Conservation (phyloP, 305 asterid species). For the Rubia tinctorum region DNA sequence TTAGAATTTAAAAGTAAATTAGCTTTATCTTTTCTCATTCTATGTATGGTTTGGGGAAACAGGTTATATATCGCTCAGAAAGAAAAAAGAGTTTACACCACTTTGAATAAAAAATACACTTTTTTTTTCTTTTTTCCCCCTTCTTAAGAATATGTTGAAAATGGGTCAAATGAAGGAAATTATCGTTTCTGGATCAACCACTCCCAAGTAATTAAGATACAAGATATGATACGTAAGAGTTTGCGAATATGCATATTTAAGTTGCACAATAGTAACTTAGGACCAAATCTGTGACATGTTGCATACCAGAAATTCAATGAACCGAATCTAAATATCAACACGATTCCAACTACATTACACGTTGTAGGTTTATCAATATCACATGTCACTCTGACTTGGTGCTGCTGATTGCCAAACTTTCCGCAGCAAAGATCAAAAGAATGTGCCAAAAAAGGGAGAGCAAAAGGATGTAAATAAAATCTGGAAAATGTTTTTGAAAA, state of each 20-base stretch:
- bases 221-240: not conserved
- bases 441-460: not conserved
- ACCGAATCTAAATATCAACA: not conserved
- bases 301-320: not conserved
- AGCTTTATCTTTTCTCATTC: no score
- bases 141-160: not conserved
- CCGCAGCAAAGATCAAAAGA: conserved; percentile 7
- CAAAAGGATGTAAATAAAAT: not conserved
- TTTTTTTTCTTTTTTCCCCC: no score
- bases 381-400: not conserved
- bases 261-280: not conserved
- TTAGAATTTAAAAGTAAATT: no score
- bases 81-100: no score
- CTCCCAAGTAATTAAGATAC: not conserved
- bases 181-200: not conserved
- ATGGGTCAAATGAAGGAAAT: not conserved
- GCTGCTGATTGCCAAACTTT: not conserved
- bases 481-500: not conserved
- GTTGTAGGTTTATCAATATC: not conserved
- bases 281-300: not conserved
- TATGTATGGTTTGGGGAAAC: no score
- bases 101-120: no score
- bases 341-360: conserved; percentile 3
- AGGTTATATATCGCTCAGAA: no score
- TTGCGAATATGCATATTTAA: not conserved